These are phyloP conservation scores for Penicillium chermesinum DNA, from an alignment of 495 filamentous ascomycete genomes.

Conservation along the genomic window DNA sequence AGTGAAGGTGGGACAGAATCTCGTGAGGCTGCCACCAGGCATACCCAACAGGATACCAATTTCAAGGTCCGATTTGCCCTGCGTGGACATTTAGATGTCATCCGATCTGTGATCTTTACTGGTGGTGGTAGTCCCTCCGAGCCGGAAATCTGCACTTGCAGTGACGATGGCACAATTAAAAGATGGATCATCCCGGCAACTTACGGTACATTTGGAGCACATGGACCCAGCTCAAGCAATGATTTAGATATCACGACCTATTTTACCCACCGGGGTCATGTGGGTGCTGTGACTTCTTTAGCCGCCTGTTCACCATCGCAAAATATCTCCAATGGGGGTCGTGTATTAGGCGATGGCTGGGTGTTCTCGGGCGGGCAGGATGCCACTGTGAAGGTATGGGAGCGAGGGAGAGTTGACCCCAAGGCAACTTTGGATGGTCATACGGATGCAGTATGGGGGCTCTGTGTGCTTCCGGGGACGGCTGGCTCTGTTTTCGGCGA, in stretches of 20 bases:
- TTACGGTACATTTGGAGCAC: slow-evolving; percentile 56
- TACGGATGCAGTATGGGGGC: slow-evolving; percentile 91
- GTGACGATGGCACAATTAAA: slow-evolving; percentile 93
- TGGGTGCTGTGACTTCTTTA: slow-evolving; percentile 80
- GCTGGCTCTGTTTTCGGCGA: slow-evolving; percentile 71
- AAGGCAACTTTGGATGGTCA: slow-evolving; percentile 94
- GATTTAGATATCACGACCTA: slow-evolving; percentile 89
- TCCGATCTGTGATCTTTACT: slow-evolving; percentile 90
- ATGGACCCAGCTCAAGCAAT: slow-evolving; percentile 46
- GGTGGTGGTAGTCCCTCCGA: slow-evolving; percentile 91
- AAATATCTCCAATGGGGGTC: slow-evolving; percentile 81
- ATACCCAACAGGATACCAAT: slow-evolving; percentile 45
- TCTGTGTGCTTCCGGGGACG: slow-evolving; percentile 88
- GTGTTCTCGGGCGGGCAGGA: slow-evolving; percentile 97
- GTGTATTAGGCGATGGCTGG: slow-evolving; percentile 86
- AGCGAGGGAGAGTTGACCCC: slow-evolving; percentile 85
- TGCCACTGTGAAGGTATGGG: slow-evolving; percentile 89
- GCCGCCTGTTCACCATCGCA: slow-evolving; percentile 80
- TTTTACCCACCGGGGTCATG: slow-evolving; percentile 91
- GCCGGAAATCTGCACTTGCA: slow-evolving; percentile 93
- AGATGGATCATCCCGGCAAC: slow-evolving; percentile 88
- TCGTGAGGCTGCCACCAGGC: slow-evolving; percentile 33
- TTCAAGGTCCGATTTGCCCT: slow-evolving; percentile 94
- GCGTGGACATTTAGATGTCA: slow-evolving; percentile 86
- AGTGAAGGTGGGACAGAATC: slow-evolving; percentile 49